These are phyloP conservation scores for Suillus americanus DNA, from an alignment of 768 basidiomycete genomes.

Conservation along the genomic window DNA sequence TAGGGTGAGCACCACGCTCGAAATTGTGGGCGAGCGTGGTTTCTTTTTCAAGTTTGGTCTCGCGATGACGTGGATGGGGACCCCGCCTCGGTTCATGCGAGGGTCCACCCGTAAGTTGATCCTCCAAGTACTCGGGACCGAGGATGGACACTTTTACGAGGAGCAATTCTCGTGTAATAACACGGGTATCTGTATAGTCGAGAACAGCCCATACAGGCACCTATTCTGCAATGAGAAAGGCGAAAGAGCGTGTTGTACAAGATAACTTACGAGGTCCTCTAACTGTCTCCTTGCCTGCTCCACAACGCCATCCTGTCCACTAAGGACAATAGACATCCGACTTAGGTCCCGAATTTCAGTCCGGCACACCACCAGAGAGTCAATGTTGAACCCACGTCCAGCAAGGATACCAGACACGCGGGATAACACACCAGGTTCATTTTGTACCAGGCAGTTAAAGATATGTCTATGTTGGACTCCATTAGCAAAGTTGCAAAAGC, in stretches of 20 bases:
- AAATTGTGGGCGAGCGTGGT: conserved; percentile 73
- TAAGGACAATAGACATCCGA: conserved; percentile 97
- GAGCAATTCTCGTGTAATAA: conserved; percentile 90
- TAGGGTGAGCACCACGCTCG: conserved; percentile 54
- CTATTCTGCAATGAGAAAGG: conserved; percentile 38
- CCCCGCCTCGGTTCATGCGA: conserved; percentile 70
- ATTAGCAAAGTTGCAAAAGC: conserved; percentile 9
- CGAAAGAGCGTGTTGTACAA: background rate
- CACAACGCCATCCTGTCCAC: conserved; percentile 95
- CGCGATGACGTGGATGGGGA: conserved; percentile 23
- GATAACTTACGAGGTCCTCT: conserved; percentile 82
- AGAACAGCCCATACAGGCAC: conserved; percentile 99
- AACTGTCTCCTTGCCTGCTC: conserved; percentile 96
- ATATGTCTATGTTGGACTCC: conserved; percentile 63
- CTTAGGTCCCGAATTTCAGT: conserved; percentile 96
- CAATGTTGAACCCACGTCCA: conserved; percentile 97
- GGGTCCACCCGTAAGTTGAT: conserved; percentile 84
- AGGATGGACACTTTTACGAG: conserved; percentile 97
- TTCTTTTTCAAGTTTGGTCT: conserved; percentile 69
- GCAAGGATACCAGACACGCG: conserved; percentile 97
- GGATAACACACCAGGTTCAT: conserved; percentile 98
- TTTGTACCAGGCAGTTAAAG: conserved; percentile 97
- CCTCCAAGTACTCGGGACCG: conserved; percentile 94
- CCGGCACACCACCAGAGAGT: conserved; percentile 96
- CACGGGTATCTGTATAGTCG: conserved; percentile 92